Base-by-base conservation (phyloP, 2,329 filamentous ascomycete species). In the Cladophialophora psammophila region DNA sequence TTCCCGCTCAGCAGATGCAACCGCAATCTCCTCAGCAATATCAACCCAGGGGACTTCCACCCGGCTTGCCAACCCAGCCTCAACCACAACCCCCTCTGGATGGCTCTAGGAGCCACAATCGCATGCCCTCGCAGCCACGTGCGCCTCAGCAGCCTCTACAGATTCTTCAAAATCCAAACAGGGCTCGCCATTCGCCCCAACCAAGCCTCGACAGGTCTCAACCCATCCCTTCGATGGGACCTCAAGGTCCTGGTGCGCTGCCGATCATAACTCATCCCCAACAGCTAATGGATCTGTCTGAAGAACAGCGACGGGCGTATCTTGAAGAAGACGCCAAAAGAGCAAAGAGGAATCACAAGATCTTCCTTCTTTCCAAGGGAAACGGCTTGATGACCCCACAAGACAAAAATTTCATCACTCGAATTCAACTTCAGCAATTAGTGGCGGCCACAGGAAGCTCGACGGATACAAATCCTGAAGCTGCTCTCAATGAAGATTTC, bases 301-400 rank as follows among this genome's bases (percentile, higher is more conserved):
- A 96, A 72, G 89, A 94, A 69, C 93, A 98, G 71, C 93, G 93
- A 76, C 87, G 89, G 2, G 89, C 90, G 1, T 95, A 94, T 76
- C 80, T 98, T 61, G 89, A 93, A 71, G 94, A 97, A 77, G 95
- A 99, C 78, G 94, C 94, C 0, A 95, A 94, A 80, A 89, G 95
- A 59, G 94, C 95, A 5, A 99, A 99, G 84, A 88, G 95, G 50
- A 98, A 99, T 76, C 94, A 98, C 82, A 99, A 99, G 83, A 98
- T 99, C 69, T 94, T 94, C 81, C 84, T 96, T 50, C 82, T 97
- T 61, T 96, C 93, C 31, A 93, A 93, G 80, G 93, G 96, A 74
- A 99, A 99, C 75, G 95, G 95, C 31, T 82, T 99, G 68, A 99
- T 99, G 95, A 99, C 95, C 3, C 95, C 95, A 0, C 94, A 98